Conservation (phyloP, 768 basidiomycete genomes). For the Hericium coralloides region DNA sequence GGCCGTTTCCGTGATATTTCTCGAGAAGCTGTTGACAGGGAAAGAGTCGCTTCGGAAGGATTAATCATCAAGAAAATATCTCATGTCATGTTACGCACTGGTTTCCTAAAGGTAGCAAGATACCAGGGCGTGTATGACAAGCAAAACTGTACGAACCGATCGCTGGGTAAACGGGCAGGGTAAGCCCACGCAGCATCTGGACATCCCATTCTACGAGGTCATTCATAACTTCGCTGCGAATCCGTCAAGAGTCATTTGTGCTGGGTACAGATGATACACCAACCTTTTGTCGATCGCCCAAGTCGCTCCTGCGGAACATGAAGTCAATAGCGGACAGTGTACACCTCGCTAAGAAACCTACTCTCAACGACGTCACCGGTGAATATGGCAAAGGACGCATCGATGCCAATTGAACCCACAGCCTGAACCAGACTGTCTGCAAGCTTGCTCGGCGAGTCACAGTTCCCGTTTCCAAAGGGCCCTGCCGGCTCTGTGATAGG, state of each 20-base stretch:
- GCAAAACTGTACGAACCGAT: constrained; percentile 31
- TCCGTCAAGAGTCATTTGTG: no score
- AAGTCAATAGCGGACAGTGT: not conserved
- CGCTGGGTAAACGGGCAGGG: constrained; percentile 36
- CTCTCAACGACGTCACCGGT: constrained; percentile 61
- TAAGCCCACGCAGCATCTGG: constrained; percentile 33
- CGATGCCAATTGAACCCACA: not conserved
- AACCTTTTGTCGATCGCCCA: constrained; percentile 40
- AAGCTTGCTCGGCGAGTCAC: not conserved
- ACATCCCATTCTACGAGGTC: constrained; percentile 38
- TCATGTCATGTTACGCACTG: constrained; percentile 28
- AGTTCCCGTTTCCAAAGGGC: not conserved
- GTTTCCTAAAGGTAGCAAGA: constrained; percentile 21
- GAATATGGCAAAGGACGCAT: constrained; percentile 43
- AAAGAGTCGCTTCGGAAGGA: constrained; percentile 37
- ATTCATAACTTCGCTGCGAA: constrained; percentile 20
- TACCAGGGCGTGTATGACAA: not conserved
- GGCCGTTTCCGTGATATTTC: constrained; percentile 30
- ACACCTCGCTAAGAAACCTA: constrained; percentile 12
- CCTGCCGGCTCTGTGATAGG: not conserved
- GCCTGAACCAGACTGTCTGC: constrained; percentile 1
- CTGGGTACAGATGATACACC: constrained; percentile 5
- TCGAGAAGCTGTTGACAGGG: constrained; percentile 51
- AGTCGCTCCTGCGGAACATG: constrained; percentile 30
- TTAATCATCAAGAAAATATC: not conserved